Conservation (phyloP, 2,329 filamentous ascomycete species). For the Neofusicoccum sp. region DNA sequence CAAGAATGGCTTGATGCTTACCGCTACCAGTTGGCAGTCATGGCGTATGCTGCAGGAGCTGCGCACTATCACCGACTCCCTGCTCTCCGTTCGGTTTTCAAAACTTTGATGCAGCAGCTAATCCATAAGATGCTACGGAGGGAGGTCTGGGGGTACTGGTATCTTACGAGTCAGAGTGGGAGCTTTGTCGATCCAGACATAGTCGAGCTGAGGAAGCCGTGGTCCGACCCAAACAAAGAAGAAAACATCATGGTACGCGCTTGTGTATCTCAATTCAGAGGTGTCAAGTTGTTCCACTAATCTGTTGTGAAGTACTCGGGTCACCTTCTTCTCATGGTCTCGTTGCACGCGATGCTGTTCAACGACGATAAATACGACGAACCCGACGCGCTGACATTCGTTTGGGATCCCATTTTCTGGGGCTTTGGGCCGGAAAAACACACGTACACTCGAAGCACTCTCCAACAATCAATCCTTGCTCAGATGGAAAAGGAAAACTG, state of each 20-base stretch:
- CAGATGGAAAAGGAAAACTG: slow-evolving; percentile 42
- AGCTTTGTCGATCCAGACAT: slow-evolving; percentile 36
- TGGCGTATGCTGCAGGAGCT: slow-evolving; percentile 38
- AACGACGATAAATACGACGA: slow-evolving; percentile 42
- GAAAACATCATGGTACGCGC: slow-evolving; percentile 42
- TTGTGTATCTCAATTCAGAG: background rate
- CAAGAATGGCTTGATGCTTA: slow-evolving; percentile 41
- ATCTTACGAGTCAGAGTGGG: slow-evolving; percentile 37
- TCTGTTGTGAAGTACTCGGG: slow-evolving; percentile 32
- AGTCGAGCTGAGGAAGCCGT: slow-evolving; percentile 41
- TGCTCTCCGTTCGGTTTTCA: slow-evolving; percentile 35
- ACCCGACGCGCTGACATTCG: slow-evolving; percentile 33
- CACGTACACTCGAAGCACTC: slow-evolving; percentile 30
- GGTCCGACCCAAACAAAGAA: slow-evolving; percentile 41
- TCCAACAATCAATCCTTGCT: slow-evolving; percentile 36
- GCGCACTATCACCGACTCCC: slow-evolving; percentile 43
- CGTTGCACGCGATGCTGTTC: slow-evolving; percentile 44
- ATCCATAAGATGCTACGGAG: slow-evolving; percentile 45
- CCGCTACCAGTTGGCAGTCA: slow-evolving; percentile 43
- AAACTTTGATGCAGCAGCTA: slow-evolving; percentile 33
- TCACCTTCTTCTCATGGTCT: slow-evolving; percentile 41
- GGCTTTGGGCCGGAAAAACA: slow-evolving; percentile 22
- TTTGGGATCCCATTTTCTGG: slow-evolving; percentile 42
- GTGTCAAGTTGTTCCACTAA: background rate
- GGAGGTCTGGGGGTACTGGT: slow-evolving; percentile 47